Conservation (phyloP, 2,329 filamentous ascomycete genomes). For the Botrytis fabae region DNA sequence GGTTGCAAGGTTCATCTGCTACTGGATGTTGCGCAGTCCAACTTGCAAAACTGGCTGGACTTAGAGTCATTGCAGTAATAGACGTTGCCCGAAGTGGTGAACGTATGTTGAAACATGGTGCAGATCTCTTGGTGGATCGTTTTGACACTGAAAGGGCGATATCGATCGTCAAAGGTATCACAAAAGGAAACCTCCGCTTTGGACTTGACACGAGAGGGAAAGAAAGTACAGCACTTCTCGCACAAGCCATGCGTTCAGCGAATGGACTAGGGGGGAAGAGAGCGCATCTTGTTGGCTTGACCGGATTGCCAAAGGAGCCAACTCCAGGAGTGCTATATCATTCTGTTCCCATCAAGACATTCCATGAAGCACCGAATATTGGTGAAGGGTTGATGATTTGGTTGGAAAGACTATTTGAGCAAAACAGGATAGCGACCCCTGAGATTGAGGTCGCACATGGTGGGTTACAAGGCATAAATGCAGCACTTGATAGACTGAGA, state of each 20-base stretch:
- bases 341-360: constrained; percentile 70
- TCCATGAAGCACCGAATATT: constrained; percentile 65
- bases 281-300: constrained; percentile 66
- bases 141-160: constrained; percentile 65
- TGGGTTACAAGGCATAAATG: constrained; percentile 67
- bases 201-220: constrained; percentile 67
- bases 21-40: constrained; percentile 68
- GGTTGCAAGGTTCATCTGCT: constrained; percentile 58
- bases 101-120: constrained; percentile 50
- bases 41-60: constrained; percentile 64
- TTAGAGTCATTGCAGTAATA: constrained; percentile 65
- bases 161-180: constrained; percentile 61
- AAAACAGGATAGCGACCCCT: constrained; percentile 55
- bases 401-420: constrained; percentile 65
- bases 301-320: constrained; percentile 60
- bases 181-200: constrained; percentile 60
- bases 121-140: constrained; percentile 69
- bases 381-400: constrained; percentile 64
- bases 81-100: constrained; percentile 67
- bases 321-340: constrained; percentile 34
- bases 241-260: constrained; percentile 31
- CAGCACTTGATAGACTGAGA: constrained; percentile 64
- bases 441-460: constrained; percentile 65
- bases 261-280: constrained; percentile 29
- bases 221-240: constrained; percentile 60